Base-by-base conservation (phyloP, 164 flowering plant genomes). In the Nymphaea colorata region DNA sequence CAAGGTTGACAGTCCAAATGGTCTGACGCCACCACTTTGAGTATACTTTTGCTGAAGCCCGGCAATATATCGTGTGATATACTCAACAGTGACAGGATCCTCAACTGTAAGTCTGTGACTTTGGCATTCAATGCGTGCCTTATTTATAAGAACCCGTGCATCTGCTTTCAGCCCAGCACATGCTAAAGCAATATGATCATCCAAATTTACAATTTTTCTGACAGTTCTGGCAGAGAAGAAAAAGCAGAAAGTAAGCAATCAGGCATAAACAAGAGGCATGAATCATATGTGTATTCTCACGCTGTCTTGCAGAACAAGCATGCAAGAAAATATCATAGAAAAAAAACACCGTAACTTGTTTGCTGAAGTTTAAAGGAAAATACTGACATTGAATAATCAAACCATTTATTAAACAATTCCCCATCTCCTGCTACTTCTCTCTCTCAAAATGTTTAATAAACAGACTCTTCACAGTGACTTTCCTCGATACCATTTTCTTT, bases 91-190 rank as follows among this genome's bases (percentile, higher is more conserved):
- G 0, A 85, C 96, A 44, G 96, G 96, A 74, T 91, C 99, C 86
- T 94, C 99, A 70, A 90, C 88, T 0, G 98, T 91, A 61, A 94
- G 96, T 76, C 84, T 87, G 73, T 94, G 96, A 73, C 99, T 94
- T 75, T 94, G 99, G 69, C 99, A 91, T 70, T 91, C 99, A 71
- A 91, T 87, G 3, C 96, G 79, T 47, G 99, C 98, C 73, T 73
- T 86, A 77, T 94, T 94, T n/a, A 94, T 83, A 63, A 94, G 69
- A 41, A 94, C 96, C 43, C 99, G 90, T 0, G 96, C 99, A 85
- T 94, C 98, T 59, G 99, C 99, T 72, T 91, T 94, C 63, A 94
- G 85, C 57, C 99, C 98, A 70, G 99, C 98, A 84, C 99, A 91
- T 14, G 93, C 96, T 70, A 91, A 75, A 2, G 96, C 99, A 80